Evolutionary conservation across 371 early-diverging fungal genomes (phyloP).

Genomic region (Circinella umbellata): DNA sequence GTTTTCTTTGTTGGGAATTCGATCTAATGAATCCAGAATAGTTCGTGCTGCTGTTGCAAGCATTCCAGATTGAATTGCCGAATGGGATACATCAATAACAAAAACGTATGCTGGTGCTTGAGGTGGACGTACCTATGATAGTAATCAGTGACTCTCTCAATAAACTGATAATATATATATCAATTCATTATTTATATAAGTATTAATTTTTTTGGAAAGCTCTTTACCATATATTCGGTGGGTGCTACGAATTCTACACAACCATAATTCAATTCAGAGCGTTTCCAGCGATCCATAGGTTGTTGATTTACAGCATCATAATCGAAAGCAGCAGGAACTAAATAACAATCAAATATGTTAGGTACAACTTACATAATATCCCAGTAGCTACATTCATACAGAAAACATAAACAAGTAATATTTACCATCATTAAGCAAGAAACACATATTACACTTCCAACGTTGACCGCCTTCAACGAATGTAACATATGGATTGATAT

Average conservation of each 20-base stretch:
- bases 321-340: constrained; percentile 78
- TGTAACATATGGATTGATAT: constrained; percentile 94
- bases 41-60: constrained; percentile 78
- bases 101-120: constrained; percentile 94
- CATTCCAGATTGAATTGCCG: constrained; percentile 82
- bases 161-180: too few species aligned
- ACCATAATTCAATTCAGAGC: constrained; percentile 73
- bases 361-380: too few species aligned
- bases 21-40: constrained; percentile 83
- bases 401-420: too few species aligned
- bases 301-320: constrained; percentile 73
- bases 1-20: constrained; percentile 87
- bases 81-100: constrained; percentile 91
- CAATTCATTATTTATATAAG: too few species aligned
- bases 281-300: constrained; percentile 70
- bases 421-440: constrained; percentile 85
- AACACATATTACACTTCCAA: constrained; percentile 98
- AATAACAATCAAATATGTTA: not conserved
- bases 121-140: constrained; percentile 75
- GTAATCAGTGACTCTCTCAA: too few species aligned
- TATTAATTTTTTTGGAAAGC: too few species aligned
- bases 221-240: constrained; percentile 44
- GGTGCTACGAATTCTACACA: constrained; percentile 86
- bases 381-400: too few species aligned
- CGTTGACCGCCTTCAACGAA: constrained; percentile 93